Base-by-base conservation (phyloP, 1,284 basidiomycete species). In the Ganoderma meredithae region DNA sequence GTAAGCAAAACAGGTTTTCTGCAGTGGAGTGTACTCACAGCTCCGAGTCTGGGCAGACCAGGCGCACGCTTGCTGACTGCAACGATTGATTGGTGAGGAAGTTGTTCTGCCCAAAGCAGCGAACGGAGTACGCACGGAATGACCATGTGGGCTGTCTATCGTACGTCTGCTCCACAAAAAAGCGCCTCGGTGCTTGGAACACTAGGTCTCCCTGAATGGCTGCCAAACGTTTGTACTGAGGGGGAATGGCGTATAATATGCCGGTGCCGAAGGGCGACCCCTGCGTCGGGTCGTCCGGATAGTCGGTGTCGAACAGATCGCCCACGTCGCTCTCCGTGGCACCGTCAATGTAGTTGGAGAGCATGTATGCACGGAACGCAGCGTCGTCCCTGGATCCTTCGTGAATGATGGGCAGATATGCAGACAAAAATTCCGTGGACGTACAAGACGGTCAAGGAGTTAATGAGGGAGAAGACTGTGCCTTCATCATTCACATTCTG, bases 251-350 rank as follows among this genome's bases (percentile, higher is more conserved):
- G 65, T 86, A 84, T 86, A 84, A 1, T 80, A 76, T 67, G 0
- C 84, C 83, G 0, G 87, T 88, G 61, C 80, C 79, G 71, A 82
- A 90, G 0, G 88, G 88, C 0, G 87, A 88, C 2, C 88, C 87
- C 68, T 83, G 73, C 0, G 77, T 76, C 36, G 66, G 64, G 56
- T 76, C 76, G 17, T 65, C 61, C 5, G 78, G 76, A 63, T 79
- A 80, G 8, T 77, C 47, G 3, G 17, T 27, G 4, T 39, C 61
- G 62, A 79, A 58, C 12, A 81, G 58, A 25, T 62, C 52, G 13
- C 52, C 64, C 12, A 62, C 41, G 25, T 62, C 49, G 31, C 13
- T 44, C 4, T 66, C 49, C n/a, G 39, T n/a, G 15, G 60, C 40
- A 5, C 52, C 52, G 9, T 44, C 22, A 12, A 62, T 56, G 60